phyloP scores from a whole-genome alignment of 768 basidiomycete species.

The Nidula microcarpa region DNA sequence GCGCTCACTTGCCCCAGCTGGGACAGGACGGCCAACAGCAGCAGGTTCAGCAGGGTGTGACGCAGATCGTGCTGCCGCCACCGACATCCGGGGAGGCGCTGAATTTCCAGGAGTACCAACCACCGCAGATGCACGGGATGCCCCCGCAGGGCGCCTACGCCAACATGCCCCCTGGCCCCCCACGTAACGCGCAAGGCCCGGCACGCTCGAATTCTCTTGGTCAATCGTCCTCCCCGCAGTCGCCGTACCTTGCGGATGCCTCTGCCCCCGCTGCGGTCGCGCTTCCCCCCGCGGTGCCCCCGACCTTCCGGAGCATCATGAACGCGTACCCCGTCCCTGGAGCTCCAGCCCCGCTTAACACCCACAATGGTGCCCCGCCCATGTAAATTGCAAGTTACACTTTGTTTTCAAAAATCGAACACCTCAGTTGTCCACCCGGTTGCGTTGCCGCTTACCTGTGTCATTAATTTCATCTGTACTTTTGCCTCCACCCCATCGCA shows the following conservation, averaged over 20 bases:
- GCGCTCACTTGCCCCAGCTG: constrained; percentile 1
- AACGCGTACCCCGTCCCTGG: constrained; percentile 52
- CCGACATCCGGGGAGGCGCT: neutral
- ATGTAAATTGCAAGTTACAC: neutral
- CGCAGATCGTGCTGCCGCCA: constrained; percentile 8
- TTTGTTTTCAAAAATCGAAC: neutral
- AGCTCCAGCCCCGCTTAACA: constrained; percentile 8
- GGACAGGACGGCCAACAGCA: constrained; percentile 2
- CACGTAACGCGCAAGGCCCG: neutral
- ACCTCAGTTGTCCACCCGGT: neutral
- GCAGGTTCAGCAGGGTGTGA: neutral
- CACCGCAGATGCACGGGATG: neutral
- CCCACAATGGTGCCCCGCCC: neutral
- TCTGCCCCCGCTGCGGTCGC: neutral
- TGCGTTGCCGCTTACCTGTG: neutral
- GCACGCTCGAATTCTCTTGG: neutral
- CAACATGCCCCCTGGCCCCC: neutral
- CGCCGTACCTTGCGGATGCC: neutral
- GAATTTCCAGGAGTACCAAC: neutral
- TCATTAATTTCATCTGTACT: neutral
- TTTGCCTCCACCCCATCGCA: neutral
- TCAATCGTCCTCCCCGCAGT: neutral
- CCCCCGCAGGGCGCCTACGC: neutral
- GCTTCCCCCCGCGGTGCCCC: constrained; percentile 1
- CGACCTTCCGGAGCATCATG: constrained; percentile 61